These are phyloP conservation scores for Pythium grandisporangium DNA, from an alignment of 352 stramenopile species.

Conservation along the genomic window DNA sequence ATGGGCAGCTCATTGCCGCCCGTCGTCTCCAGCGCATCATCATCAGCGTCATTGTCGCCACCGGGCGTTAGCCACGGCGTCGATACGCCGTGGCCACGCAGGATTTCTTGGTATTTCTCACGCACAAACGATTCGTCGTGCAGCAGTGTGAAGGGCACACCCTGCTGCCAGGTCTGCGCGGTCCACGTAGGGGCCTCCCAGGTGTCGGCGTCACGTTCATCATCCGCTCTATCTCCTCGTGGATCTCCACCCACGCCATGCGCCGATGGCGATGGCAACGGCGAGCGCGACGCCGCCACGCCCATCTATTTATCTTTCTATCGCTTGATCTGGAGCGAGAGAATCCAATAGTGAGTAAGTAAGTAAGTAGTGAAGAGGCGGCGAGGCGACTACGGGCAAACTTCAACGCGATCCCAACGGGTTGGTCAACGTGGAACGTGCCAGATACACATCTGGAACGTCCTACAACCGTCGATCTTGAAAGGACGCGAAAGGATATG, in stretches of 20 bases:
- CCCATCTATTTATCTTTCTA: too few species aligned
- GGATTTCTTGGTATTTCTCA: constrained; percentile 51
- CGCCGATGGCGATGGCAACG: too few species aligned
- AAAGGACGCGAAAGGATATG: constrained; percentile 6
- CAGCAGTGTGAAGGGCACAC: constrained; percentile 58
- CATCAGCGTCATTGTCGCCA: constrained; percentile 8
- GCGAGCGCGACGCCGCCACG: too few species aligned
- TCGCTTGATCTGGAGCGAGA: too few species aligned
- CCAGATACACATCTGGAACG: neutral
- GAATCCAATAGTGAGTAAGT: too few species aligned
- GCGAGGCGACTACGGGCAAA: too few species aligned
- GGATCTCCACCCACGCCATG: too few species aligned
- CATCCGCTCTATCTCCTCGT: too few species aligned
- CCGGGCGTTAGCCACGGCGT: too few species aligned
- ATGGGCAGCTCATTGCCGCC: constrained; percentile 39
- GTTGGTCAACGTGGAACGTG: neutral
- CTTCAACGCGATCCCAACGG: too few species aligned
- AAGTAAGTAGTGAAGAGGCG: too few species aligned
- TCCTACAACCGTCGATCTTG: constrained; percentile 9
- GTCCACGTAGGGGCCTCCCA: constrained; percentile 7
- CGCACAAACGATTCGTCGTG: constrained; percentile 58
- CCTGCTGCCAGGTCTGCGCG: constrained; percentile 31
- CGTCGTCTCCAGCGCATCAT: constrained; percentile 24
- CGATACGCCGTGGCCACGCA: constrained; percentile 2
- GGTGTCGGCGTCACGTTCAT: constrained; percentile 1